A percentile compares a stretch with the other conserved stretches of the same genome.
Conservation (phyloP, 2,329 filamentous ascomycete species). For the Didymellaceae sp. region DNA sequence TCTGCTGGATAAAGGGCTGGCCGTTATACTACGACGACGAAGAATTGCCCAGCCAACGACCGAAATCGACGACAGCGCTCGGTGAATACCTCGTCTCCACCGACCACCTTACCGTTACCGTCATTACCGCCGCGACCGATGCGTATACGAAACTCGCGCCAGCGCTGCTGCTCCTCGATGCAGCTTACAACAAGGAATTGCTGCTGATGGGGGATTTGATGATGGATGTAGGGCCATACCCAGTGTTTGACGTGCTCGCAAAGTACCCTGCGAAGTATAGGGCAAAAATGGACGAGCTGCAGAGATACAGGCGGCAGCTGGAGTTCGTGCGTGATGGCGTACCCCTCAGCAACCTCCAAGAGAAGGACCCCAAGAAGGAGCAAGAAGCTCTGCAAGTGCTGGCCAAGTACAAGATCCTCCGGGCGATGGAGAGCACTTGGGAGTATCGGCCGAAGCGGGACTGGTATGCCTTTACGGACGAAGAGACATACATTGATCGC, state of each 20-base stretch:
- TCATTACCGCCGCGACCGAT: conserved; percentile 65
- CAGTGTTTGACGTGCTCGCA: conserved; percentile 48
- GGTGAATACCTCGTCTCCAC: conserved; percentile 29
- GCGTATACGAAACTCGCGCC: conserved; percentile 61
- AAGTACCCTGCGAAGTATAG: conserved; percentile 39
- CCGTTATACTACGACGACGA: conserved; percentile 43
- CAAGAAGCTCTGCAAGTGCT: conserved; percentile 28
- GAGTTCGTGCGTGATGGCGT: conserved; percentile 39
- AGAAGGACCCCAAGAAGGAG: conserved; percentile 27
- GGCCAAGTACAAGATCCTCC: conserved; percentile 51
- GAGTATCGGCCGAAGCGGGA: conserved; percentile 54
- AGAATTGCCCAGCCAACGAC: conserved; percentile 32
- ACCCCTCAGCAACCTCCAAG: conserved; percentile 30
- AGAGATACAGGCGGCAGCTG: conserved; percentile 46
- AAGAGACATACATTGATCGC: conserved; percentile 65
- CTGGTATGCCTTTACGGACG: conserved; percentile 67
- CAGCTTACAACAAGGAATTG: conserved; percentile 44
- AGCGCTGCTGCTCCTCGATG: conserved; percentile 30
- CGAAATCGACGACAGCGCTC: conserved; percentile 20
- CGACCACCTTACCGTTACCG: conserved; percentile 56
- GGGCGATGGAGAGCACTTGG: conserved; percentile 45
- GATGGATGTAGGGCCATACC: conserved; percentile 43
- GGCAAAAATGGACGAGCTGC: conserved; percentile 41
- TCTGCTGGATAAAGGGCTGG: conserved; percentile 44
- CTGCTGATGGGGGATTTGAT: conserved; percentile 50